phyloP scores from a whole-genome alignment of 2,329 filamentous ascomycete species.

The Stagonosporopsis chrysanthemi region DNA sequence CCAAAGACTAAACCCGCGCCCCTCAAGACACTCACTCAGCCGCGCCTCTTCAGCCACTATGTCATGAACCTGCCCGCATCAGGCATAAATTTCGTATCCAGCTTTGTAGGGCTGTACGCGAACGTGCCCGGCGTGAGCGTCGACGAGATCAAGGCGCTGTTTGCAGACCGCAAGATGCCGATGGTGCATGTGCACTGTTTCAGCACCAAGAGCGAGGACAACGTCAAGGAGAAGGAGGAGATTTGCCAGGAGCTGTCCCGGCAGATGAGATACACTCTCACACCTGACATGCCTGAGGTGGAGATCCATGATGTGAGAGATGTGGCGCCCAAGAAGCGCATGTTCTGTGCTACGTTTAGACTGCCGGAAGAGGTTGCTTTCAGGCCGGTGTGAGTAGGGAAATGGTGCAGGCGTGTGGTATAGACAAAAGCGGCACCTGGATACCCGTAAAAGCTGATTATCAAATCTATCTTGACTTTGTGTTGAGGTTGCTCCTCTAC shows the following conservation, averaged over 20 bases:
- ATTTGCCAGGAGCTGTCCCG: conserved; percentile 72
- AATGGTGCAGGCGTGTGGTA: not conserved
- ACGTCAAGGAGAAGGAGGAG: conserved; percentile 64
- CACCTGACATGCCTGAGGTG: conserved; percentile 64
- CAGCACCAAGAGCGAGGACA: conserved; percentile 79
- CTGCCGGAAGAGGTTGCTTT: conserved; percentile 86
- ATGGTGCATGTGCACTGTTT: conserved; percentile 97
- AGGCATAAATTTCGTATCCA: conserved; percentile 81
- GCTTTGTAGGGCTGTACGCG: conserved; percentile 82
- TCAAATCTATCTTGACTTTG: not conserved
- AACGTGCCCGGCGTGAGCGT: conserved; percentile 52
- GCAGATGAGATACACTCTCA: conserved; percentile 67
- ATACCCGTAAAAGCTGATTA: conserved; percentile 1
- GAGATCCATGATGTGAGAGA: conserved; percentile 74
- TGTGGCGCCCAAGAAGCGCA: conserved; percentile 91
- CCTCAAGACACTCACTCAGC: conserved; percentile 60
- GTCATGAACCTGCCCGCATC: conserved; percentile 97
- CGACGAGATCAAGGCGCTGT: conserved; percentile 39
- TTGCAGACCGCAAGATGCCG: conserved; percentile 67
- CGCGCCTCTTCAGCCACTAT: conserved; percentile 85
- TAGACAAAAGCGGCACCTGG: conserved; percentile 1
- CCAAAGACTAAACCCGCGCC: conserved; percentile 36
- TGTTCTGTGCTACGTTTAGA: conserved; percentile 95
- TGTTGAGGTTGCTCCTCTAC: not conserved
- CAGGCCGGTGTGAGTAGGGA: conserved; percentile 44